Evolutionary conservation across 768 basidiomycete genomes (phyloP), one percentile per base, ranked within the genome.

Genomic region (Trametes meyenii): DNA sequence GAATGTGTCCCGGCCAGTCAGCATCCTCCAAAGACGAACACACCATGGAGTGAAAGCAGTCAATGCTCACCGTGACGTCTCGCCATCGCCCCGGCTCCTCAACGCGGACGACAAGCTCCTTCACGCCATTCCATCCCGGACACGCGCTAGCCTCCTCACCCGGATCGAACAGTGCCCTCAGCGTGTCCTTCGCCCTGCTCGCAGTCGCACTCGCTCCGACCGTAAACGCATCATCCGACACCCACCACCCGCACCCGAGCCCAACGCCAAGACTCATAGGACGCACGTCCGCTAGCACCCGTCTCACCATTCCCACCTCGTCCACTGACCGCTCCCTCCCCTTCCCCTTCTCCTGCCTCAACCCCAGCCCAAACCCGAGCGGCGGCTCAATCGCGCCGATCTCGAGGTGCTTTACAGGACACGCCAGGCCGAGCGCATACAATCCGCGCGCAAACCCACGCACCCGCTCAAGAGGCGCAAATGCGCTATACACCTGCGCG

Each of bases 401-500:
- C 44, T 57, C 55, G 44, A 62, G 35, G 16, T 44, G 50, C 6
- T 29, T 10, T 6, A 62, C 61, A 19, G 61, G 48, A 26, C 55
- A 62, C 7, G 55, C 52, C 13, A 62, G 49, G 5, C 55, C 61
- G 17, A 62, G 50, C 10, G 61, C 61, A 36, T 62, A 62, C 29
- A 62, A 50, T 12, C 61, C 61, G 17, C 55, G 55, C 5, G 61
- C 50, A 51, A 62, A 62, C 16, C 61, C 61, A 38, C 55, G 42
- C 24, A 62, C 55, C 36, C 50, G 39, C 21, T 39, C 43, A 11
- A 62, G 44, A 11, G 61, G 61, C 23, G 61, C 45, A 19, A 62
- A 62, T 13, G 61, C 57, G 51, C 61, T 62, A 51, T 62, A 62
- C 29, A 62, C 21, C 29, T 62, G 61, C 13, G 61, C 52, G 1